These are phyloP conservation scores for Prunus yedoensis DNA, from an alignment of 331 rosid genomes.

Conservation along the genomic window DNA sequence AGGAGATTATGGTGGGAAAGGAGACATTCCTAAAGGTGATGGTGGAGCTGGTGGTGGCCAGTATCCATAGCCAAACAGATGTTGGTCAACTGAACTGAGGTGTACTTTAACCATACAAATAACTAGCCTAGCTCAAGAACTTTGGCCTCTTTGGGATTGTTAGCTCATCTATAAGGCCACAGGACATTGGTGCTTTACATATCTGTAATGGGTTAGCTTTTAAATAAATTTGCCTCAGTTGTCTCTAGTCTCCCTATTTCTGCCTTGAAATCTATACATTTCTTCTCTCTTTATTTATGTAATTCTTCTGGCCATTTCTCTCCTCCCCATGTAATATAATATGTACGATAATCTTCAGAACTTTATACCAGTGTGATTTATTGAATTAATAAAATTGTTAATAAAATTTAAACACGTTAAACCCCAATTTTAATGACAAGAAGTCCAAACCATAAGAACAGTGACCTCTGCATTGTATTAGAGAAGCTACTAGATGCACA, in stretches of 20 bases:
- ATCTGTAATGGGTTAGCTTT: neutral
- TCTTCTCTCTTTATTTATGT: neutral
- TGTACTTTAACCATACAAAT: neutral
- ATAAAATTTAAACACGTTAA: no score
- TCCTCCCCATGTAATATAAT: no score
- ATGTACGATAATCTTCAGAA: neutral
- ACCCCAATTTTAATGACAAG: no score
- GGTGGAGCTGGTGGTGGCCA: neutral
- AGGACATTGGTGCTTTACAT: no score
- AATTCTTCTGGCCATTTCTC: neutral
- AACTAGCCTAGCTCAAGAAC: neutral
- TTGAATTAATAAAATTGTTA: no score
- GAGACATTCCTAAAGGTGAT: neutral
- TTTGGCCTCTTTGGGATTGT: no score
- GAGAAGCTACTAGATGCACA: no score
- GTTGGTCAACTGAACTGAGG: neutral
- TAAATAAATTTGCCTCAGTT: neutral
- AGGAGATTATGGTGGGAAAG: neutral
- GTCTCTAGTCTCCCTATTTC: neutral
- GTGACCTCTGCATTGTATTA: no score
- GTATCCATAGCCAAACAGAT: constrained; percentile 1
- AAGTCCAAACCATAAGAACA: no score
- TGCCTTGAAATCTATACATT: no score
- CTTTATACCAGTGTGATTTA: neutral
- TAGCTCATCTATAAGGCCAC: no score